Base-by-base conservation (phyloP, 2,329 filamentous ascomycete genomes). In the Fusarium paranaense region DNA sequence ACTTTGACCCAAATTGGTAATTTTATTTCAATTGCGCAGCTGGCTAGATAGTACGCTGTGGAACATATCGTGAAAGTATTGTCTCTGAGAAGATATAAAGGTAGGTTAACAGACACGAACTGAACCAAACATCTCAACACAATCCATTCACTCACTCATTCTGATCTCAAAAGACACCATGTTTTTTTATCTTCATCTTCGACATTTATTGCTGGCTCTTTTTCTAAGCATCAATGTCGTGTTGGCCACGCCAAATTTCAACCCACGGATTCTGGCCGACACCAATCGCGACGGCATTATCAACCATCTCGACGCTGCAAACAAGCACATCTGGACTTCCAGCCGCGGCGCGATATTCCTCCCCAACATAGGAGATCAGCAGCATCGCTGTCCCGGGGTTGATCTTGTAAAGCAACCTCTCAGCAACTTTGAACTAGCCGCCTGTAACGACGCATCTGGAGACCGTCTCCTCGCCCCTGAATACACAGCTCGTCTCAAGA, bases 361-460 rank as follows among this genome's bases (percentile, higher is more conserved):
- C 6, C 61, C 25, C 1, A 57, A 63, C 25, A 40, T 57, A 38
- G 47, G 61, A n/a, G 45, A 57, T 11, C n/a, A 33, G 13, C 13
- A 22, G 3, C 37, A 25, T 1, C 61, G 61, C n/a, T 63, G 45
- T 3, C 16, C 61, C 11, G 32, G 1, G 5, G 8, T 14, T 2
- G 61, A 63, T 10, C 35, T 54, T 4, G 27, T 18, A 3, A 56
- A 56, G n/a, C 22, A 40, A 6, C 22, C 50, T 38, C 18, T 72
- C 18, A 30, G 74, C 56, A 42, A 57, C 56, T 18, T 78, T 7
- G 78, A 80, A 22, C 72, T 84, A 1, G 79, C 71, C 2, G 62
- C 67, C 6, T 85, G 82, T 60, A 75, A 83, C 68, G 83, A 85
- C 47, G 83, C 82, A 4, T 81, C 79, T 0, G 82, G 80, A 35